Conservation (phyloP, 2,329 filamentous ascomycete species). For the Pseudophaeomoniella oleicola region DNA sequence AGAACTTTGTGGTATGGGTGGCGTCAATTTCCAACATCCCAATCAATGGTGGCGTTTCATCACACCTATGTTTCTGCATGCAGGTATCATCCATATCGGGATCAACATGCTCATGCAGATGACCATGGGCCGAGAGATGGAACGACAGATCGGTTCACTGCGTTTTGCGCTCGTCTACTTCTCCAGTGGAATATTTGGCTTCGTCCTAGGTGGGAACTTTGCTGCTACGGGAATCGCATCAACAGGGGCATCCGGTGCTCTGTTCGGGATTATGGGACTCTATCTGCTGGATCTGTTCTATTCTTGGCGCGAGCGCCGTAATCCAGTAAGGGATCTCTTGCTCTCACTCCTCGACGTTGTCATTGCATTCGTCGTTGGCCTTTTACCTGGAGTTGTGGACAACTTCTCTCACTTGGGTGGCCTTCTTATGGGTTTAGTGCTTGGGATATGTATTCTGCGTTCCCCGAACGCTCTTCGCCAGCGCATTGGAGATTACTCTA, state of each 20-base stretch:
- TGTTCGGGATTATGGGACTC: constrained; percentile 86
- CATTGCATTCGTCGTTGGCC: constrained; percentile 81
- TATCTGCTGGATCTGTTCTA: constrained; percentile 82
- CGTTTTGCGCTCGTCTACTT: constrained; percentile 86
- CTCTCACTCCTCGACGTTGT: constrained; percentile 75
- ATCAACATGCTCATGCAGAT: constrained; percentile 91
- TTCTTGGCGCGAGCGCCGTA: constrained; percentile 68
- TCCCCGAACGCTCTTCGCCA: constrained; percentile 69
- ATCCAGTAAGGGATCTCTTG: constrained; percentile 68
- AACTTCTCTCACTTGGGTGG: constrained; percentile 97
- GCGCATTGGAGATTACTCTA: constrained; percentile 51
- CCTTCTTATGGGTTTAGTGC: constrained; percentile 77
- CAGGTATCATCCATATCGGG: constrained; percentile 82
- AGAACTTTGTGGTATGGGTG: constrained; percentile 70
- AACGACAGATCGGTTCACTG: constrained; percentile 72
- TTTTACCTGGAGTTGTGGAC: constrained; percentile 72
- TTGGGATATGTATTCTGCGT: constrained; percentile 76
- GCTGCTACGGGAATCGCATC: constrained; percentile 69
- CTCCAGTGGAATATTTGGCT: constrained; percentile 84
- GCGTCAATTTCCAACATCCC: constrained; percentile 58
- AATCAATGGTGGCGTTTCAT: constrained; percentile 98
- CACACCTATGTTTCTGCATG: constrained; percentile 85
- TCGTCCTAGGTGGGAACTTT: constrained; percentile 88
- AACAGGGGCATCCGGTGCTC: constrained; percentile 73
- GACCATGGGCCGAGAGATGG: constrained; percentile 84